Evolutionary conservation across 176 grass and related monocot genomes (phyloP), one percentile per base, ranked within the genome.

Genomic region (Rhipidocladum racemiflorum): DNA sequence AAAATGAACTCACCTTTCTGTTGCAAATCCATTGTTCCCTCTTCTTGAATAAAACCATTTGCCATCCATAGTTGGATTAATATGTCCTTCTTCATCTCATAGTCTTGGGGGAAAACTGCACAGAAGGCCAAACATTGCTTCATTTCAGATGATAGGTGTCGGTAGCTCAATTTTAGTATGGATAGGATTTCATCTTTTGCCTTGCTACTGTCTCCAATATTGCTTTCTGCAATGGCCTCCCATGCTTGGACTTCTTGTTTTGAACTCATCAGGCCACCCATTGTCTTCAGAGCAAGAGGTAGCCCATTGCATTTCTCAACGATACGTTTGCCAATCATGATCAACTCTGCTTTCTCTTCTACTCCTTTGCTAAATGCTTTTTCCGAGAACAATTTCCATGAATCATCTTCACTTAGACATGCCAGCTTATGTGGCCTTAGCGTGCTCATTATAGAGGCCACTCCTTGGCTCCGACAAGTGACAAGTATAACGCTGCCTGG

Each of bases 251-350:
- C 62, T 6, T 72, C 16, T 40, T 16, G 7, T 23, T 73, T 91
- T 7, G 34, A 72, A 79, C 77, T 74, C 89, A 88, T 82, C 68
- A 91, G 34, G 9, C 75, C 63, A 35, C 76, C 71, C 6, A 91
- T 63, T 4, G 71, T 43, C 21, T 44, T 88, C 3, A 85, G 30
- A n/a, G 81, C 82, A 70, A 91, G 51, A 11, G 85, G 89, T 0
- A 84, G 6, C 2, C 89, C 88, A 9, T 7, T 68, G 36, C 85
- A 91, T 12, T 72, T 82, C 4, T 50, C 5, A 11, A 82, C 62
- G 6, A 91, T 81, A 1, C 39, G 4, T 20, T 0, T 91, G 4
- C 76, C 82, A 4, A 78, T 62, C 0, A 1, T n/a, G 11, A 78
- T 30, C 0, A 91, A 49, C 1, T 91, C 25, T 61, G 10, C 1